Evolutionary conservation across 176 grass and related monocot species (phyloP).

Genomic region (Carex kokanica): DNA sequence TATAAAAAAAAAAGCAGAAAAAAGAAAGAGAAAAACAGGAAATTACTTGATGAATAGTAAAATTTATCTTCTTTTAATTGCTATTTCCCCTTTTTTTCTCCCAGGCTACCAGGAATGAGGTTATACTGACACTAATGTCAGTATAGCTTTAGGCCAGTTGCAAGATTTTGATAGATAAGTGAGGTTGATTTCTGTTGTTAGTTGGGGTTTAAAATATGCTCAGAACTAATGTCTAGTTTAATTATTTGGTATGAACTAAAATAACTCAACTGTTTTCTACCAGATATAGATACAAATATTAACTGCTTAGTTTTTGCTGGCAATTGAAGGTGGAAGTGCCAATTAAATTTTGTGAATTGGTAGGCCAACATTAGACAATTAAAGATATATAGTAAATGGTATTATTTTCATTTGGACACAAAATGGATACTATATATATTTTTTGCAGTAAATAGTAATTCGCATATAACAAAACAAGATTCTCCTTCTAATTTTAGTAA

Average conservation of each 20-base stretch:
- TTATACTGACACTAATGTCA: neutral
- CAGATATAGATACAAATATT: neutral
- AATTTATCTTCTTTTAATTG: neutral
- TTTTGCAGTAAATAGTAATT: neutral
- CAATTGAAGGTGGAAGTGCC: neutral
- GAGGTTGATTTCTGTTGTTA: neutral
- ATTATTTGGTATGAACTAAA: neutral
- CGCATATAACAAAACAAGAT: neutral
- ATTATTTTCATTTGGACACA: neutral
- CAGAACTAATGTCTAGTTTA: neutral
- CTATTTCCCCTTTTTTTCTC: too few species aligned
- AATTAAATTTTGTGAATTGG: neutral
- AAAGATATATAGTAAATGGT: neutral
- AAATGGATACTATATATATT: neutral
- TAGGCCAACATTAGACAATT: neutral
- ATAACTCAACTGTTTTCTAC: neutral
- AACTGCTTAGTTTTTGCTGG: neutral
- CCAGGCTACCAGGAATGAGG: neutral
- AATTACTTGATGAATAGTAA: neutral
- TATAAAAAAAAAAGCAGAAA: constrained; percentile 20
- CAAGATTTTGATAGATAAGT: neutral
- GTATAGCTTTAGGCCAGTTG: neutral
- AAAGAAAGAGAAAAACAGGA: neutral
- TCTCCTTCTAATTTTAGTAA: neutral
- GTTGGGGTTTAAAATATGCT: neutral